Conservation (phyloP, 2,329 filamentous ascomycete genomes). For the Colletotrichum sp. region DNA sequence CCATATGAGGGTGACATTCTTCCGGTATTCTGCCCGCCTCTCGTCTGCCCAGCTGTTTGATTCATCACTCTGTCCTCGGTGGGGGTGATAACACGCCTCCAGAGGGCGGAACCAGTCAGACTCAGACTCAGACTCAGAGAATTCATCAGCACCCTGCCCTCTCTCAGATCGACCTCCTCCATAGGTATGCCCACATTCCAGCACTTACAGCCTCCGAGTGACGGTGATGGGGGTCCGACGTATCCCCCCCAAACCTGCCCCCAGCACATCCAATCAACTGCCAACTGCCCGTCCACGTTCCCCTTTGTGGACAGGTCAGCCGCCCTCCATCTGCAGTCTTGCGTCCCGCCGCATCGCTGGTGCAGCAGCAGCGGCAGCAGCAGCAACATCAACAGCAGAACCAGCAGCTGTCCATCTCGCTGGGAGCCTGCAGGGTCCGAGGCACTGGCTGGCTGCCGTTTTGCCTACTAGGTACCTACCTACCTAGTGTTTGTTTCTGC, state of each 20-base stretch:
- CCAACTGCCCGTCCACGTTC: neutral
- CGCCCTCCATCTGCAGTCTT: constrained; percentile 2
- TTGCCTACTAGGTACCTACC: neutral
- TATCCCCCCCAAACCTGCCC: neutral
- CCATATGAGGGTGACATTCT: neutral
- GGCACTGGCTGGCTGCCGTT: neutral
- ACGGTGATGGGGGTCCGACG: neutral
- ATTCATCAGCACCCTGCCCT: neutral
- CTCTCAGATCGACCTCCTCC: neutral
- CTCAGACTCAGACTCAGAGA: neutral
- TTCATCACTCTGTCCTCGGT: neutral
- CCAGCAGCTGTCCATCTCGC: neutral
- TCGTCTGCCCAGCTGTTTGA: neutral
- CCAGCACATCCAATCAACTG: neutral
- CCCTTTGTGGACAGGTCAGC: constrained; percentile 15
- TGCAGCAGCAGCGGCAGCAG: neutral
- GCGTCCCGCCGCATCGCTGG: neutral
- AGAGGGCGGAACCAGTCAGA: neutral
- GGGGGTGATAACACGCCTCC: neutral
- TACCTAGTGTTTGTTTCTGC: neutral
- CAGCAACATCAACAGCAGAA: neutral
- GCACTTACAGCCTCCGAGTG: neutral
- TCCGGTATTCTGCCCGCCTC: neutral
- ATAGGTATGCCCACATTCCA: constrained; percentile 2
- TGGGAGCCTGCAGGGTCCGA: constrained; percentile 20